Evolutionary conservation across 1,284 basidiomycete genomes (phyloP).

Genomic region (Dichomitus squalens): DNA sequence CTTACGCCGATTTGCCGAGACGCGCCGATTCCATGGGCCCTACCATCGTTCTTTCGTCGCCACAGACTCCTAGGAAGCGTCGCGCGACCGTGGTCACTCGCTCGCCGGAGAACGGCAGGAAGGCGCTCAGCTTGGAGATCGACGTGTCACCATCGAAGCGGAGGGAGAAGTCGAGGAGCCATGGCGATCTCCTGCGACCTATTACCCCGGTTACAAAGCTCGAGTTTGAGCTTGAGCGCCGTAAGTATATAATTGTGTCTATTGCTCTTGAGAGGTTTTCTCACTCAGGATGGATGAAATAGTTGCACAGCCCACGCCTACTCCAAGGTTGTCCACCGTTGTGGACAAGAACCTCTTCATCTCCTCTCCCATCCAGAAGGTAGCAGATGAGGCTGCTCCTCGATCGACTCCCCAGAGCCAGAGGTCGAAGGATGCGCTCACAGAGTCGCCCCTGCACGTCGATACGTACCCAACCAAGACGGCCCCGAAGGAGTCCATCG

Average conservation of each 20-base stretch:
- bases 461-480: constrained; percentile 59
- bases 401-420: constrained; percentile 8
- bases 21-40: constrained; percentile 1
- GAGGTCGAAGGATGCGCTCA: constrained; percentile 46
- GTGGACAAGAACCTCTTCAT: constrained; percentile 70
- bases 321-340: constrained; percentile 59
- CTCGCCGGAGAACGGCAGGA: constrained; percentile 48
- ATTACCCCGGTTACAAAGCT: constrained; percentile 66
- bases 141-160: constrained; percentile 59
- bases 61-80: constrained; percentile 45
- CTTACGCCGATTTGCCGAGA: not conserved
- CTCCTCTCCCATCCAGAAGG: constrained; percentile 32
- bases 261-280: not conserved
- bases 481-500: constrained; percentile 32
- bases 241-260: constrained; percentile 39
- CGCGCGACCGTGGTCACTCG: constrained; percentile 67
- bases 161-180: constrained; percentile 65
- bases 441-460: constrained; percentile 59
- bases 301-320: constrained; percentile 42
- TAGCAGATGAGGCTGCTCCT: constrained; percentile 6
- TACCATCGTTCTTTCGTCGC: not conserved
- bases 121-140: constrained; percentile 34
- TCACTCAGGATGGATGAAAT: not conserved
- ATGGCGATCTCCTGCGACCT: constrained; percentile 63
- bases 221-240: constrained; percentile 61